These are phyloP conservation scores for Penicillium nucicola DNA, from an alignment of 495 filamentous ascomycete genomes.

Conservation along the genomic window DNA sequence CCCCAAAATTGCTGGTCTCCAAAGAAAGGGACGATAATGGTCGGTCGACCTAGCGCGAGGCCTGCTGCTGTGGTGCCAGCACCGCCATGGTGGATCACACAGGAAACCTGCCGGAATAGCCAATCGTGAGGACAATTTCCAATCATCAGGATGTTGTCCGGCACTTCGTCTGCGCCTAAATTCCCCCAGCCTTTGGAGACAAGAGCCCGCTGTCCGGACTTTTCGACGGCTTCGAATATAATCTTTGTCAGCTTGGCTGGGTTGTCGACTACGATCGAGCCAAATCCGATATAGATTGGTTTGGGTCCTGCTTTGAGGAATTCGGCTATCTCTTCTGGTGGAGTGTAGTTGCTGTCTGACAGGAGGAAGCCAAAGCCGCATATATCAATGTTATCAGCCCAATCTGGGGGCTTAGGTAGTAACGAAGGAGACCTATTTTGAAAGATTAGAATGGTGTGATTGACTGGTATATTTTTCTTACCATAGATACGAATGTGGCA, in stretches of 20 bases:
- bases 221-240: conserved; percentile 66
- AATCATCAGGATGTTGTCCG: conserved; percentile 69
- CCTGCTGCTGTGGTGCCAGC: conserved; percentile 80
- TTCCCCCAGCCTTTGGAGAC: conserved; percentile 82
- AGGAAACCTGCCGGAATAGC: conserved; percentile 72
- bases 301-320: conserved; percentile 67
- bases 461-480: neutral
- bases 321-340: conserved; percentile 55
- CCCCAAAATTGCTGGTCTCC: conserved; percentile 88
- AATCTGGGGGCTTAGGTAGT: conserved; percentile 77
- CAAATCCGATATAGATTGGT: conserved; percentile 80
- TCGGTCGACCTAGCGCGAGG: conserved; percentile 65
- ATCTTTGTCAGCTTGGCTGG: conserved; percentile 61
- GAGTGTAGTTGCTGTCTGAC: conserved; percentile 58
- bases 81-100: conserved; percentile 79
- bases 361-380: conserved; percentile 74
- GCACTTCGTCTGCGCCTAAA: conserved; percentile 60
- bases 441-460: neutral
- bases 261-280: conserved; percentile 77
- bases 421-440: conserved; percentile 61
- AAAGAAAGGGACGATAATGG: conserved; percentile 79
- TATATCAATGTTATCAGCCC: conserved; percentile 67
- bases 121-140: conserved; percentile 81
- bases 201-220: conserved; percentile 67
- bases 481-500: conserved; percentile 82